Evolutionary conservation across 2,329 filamentous ascomycete genomes (phyloP).

Genomic region (Zelopaecilomyces penicillatus): DNA sequence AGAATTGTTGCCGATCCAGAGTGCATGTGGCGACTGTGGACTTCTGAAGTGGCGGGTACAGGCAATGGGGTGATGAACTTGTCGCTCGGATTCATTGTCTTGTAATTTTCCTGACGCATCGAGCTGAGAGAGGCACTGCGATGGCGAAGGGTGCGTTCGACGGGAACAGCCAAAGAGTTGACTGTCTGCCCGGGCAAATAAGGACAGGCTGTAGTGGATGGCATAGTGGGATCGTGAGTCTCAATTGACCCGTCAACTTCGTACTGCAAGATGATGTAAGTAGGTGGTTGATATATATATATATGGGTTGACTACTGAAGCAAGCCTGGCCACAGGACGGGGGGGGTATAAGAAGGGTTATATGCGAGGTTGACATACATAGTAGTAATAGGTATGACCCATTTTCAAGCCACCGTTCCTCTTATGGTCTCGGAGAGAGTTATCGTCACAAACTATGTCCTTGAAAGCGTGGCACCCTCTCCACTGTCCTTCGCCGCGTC

Average conservation of each 20-base stretch:
- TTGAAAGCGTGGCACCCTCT: slow-evolving; percentile 80
- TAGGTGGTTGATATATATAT: background rate
- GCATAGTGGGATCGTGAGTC: slow-evolving; percentile 62
- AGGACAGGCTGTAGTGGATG: slow-evolving; percentile 72
- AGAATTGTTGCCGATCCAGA: slow-evolving; percentile 20
- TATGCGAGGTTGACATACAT: slow-evolving; percentile 43
- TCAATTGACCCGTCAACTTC: slow-evolving; percentile 72
- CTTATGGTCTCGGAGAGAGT: slow-evolving; percentile 36
- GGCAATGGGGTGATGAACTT: slow-evolving; percentile 65
- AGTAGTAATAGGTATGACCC: slow-evolving; percentile 93
- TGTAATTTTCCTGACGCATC: slow-evolving; percentile 48
- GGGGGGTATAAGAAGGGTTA: slow-evolving; percentile 2
- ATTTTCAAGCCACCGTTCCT: slow-evolving; percentile 79
- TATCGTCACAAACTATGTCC: slow-evolving; percentile 76
- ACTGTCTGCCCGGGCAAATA: slow-evolving; percentile 80
- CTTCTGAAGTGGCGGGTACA: background rate
- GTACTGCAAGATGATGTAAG: slow-evolving; percentile 48
- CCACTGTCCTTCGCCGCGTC: slow-evolving; percentile 70
- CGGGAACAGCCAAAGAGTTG: slow-evolving; percentile 75
- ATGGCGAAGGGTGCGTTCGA: slow-evolving; percentile 51
- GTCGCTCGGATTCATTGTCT: slow-evolving; percentile 70
- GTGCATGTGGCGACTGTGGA: background rate
- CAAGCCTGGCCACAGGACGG: background rate
- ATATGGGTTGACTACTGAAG: background rate
- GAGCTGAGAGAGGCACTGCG: slow-evolving; percentile 61